A percentile compares a stretch with the other conserved stretches of the same genome.
phyloP scores from a whole-genome alignment of 371 early-diverging fungal genomes.

The Saksenaea vasiformis region DNA sequence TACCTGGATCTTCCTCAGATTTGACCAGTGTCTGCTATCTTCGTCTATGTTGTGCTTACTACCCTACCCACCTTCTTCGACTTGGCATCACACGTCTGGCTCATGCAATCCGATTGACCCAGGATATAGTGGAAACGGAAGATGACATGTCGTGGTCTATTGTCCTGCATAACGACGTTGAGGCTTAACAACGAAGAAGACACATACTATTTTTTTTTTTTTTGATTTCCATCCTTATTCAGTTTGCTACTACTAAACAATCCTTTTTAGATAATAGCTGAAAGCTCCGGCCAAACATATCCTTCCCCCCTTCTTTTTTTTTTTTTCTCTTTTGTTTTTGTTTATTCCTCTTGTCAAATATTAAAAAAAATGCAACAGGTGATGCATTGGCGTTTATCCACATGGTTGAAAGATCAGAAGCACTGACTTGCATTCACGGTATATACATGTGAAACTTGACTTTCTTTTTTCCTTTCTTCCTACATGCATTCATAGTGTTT shows the following conservation, averaged over 20 bases:
- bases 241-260: background rate
- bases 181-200: background rate
- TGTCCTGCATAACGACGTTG: background rate
- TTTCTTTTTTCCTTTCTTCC: too few species aligned
- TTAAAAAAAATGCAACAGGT: too few species aligned
- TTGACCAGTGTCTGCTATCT: background rate
- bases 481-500: too few species aligned
- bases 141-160: background rate
- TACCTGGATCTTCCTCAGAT: slow-evolving; percentile 4
- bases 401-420: too few species aligned
- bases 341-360: too few species aligned
- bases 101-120: slow-evolving; percentile 1
- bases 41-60: slow-evolving; percentile 26
- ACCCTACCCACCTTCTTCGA: background rate
- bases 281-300: too few species aligned
- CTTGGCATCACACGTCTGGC: slow-evolving; percentile 1
- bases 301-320: too few species aligned
- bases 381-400: too few species aligned
- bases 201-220: background rate
- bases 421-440: too few species aligned
- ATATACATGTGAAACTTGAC: too few species aligned
- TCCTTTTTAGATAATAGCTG: background rate
- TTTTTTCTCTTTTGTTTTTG: too few species aligned
- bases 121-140: background rate
- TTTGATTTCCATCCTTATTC: background rate